These are phyloP conservation scores for Cryphonectria radicalis DNA, from an alignment of 2,329 filamentous ascomycete genomes.

Conservation along the genomic window DNA sequence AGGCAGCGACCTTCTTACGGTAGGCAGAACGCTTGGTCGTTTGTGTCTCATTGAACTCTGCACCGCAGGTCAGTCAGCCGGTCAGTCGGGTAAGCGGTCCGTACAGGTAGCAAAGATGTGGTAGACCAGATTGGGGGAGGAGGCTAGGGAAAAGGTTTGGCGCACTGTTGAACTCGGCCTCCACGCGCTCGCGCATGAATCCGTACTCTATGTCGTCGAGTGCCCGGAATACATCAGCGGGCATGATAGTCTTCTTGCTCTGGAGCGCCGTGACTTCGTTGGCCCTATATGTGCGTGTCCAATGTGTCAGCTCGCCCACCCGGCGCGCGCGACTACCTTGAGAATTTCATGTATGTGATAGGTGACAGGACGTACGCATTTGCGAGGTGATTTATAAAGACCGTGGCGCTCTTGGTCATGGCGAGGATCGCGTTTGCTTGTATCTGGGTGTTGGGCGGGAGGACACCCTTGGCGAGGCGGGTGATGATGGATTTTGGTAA, in stretches of 20 bases:
- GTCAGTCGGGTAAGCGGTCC: slow-evolving; percentile 1
- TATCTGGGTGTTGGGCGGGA: slow-evolving; percentile 81
- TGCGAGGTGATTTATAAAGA: slow-evolving; percentile 82
- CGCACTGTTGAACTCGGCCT: slow-evolving; percentile 77
- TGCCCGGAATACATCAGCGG: slow-evolving; percentile 75
- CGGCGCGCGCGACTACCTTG: not conserved
- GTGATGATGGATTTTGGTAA: slow-evolving; percentile 83
- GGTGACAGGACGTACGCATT: slow-evolving; percentile 61
- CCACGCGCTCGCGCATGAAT: slow-evolving; percentile 70
- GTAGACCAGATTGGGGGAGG: slow-evolving; percentile 6
- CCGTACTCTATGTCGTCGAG: slow-evolving; percentile 77
- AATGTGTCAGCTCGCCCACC: slow-evolving; percentile 10
- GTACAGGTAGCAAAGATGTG: not conserved
- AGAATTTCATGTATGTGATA: not conserved
- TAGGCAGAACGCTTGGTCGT: slow-evolving; percentile 76
- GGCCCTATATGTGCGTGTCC: slow-evolving; percentile 54
- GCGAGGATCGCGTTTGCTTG: slow-evolving; percentile 81
- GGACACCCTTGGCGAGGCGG: slow-evolving; percentile 76
- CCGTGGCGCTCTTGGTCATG: slow-evolving; percentile 79
- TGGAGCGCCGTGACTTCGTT: slow-evolving; percentile 70
- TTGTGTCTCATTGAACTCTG: slow-evolving; percentile 75
- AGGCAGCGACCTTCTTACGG: slow-evolving; percentile 69
- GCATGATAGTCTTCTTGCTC: slow-evolving; percentile 79
- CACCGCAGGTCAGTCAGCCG: slow-evolving; percentile 17
- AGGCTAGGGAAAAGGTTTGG: slow-evolving; percentile 29